Conservation (phyloP, 1,284 basidiomycete species). For the Cryptococcus sp. region DNA sequence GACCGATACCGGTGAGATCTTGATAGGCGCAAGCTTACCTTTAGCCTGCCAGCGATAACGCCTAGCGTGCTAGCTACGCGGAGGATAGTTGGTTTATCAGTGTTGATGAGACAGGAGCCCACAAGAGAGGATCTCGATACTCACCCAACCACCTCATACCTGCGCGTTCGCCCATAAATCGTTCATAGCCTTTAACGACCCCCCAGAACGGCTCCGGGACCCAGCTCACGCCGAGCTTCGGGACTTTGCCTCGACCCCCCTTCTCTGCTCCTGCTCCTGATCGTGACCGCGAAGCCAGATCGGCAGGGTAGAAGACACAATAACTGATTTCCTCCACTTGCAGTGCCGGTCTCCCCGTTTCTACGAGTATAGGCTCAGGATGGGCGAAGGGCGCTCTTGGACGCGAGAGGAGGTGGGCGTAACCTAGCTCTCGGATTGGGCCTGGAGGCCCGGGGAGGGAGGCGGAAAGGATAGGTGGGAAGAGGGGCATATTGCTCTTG, state of each 20-base stretch:
- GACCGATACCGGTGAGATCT: background rate
- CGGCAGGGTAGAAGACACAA: constrained; percentile 43
- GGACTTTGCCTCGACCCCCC: no score
- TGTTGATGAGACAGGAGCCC: background rate
- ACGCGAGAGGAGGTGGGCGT: constrained; percentile 26
- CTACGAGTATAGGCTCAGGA: constrained; percentile 16
- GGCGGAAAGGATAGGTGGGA: constrained; percentile 27
- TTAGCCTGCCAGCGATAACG: constrained; percentile 30
- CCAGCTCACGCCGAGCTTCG: constrained; percentile 22
- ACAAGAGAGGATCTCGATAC: constrained; percentile 6
- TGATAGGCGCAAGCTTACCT: constrained; percentile 14
- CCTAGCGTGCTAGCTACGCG: constrained; percentile 26
- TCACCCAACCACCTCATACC: constrained; percentile 34
- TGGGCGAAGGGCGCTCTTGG: constrained; percentile 20
- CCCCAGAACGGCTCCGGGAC: constrained; percentile 32
- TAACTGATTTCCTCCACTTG: constrained; percentile 34
- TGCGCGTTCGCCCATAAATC: constrained; percentile 29
- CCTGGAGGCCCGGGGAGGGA: constrained; percentile 33
- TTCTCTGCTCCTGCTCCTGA: background rate
- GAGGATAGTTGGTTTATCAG: no score
- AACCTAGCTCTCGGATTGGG: constrained; percentile 29
- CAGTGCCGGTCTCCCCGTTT: constrained; percentile 29
- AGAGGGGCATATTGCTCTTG: constrained; percentile 11
- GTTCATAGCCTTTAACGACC: constrained; percentile 35
- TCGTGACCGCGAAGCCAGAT: constrained; percentile 1